Percentiles rank a stretch among this genome's conserved stretches.
These are phyloP conservation scores for Gracilaria gracilis DNA, from an alignment of 23 red algal species.

Conservation along the genomic window DNA sequence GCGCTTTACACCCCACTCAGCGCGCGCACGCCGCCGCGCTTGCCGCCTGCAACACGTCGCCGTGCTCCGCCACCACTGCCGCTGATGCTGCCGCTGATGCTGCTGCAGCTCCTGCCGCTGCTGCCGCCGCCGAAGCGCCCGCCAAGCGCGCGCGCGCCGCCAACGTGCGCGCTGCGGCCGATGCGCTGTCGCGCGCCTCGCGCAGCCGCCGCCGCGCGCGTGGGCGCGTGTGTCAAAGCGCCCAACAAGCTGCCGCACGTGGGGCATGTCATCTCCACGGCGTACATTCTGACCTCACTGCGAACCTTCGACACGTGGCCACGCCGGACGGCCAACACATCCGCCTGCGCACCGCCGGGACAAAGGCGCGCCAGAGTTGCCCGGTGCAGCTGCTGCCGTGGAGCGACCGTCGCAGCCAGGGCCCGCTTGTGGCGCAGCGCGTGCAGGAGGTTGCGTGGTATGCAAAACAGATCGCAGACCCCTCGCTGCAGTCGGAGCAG, in stretches of 20 bases:
- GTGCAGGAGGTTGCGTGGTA: constrained; percentile 73
- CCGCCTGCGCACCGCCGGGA: constrained; percentile 59
- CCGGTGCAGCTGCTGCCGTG: constrained; percentile 69
- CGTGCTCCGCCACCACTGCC: background rate
- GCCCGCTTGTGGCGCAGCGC: constrained; percentile 11
- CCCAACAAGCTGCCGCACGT: constrained; percentile 42
- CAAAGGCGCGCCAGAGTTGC: constrained; percentile 31
- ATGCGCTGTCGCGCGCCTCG: background rate
- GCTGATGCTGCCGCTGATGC: too few relatives aligned
- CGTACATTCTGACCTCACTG: constrained; percentile 56
- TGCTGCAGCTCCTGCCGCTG: too few relatives aligned
- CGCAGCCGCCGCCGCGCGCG: background rate
- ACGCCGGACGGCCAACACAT: constrained; percentile 5
- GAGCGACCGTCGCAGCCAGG: constrained; percentile 65
- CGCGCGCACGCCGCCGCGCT: too few relatives aligned
- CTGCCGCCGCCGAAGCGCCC: background rate
- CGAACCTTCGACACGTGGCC: background rate
- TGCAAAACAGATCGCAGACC: constrained; percentile 38
- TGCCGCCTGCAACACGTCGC: too few relatives aligned
- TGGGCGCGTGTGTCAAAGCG: constrained; percentile 45
- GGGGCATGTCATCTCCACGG: constrained; percentile 48
- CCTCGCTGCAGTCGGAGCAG: constrained; percentile 44
- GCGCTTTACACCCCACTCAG: constrained; percentile 61
- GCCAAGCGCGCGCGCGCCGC: background rate
- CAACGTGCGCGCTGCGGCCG: background rate